Evolutionary conservation across 2,329 filamentous ascomycete species (phyloP).

Genomic region (Cercospora berteroae): DNA sequence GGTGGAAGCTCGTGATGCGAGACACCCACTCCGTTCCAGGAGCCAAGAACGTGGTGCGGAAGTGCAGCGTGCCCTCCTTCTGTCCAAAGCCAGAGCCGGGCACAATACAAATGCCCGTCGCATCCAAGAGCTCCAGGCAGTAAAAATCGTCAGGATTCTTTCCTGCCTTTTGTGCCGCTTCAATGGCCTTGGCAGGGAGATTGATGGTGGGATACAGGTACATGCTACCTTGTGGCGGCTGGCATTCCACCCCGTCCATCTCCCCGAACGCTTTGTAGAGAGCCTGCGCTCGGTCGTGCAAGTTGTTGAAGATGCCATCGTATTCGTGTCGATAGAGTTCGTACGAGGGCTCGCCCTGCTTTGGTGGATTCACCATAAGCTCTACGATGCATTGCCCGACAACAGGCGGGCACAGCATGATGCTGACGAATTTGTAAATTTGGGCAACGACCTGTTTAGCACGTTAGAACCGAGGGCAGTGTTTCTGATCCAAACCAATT

Average conservation of each 20-base stretch:
- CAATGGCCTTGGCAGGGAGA: constrained; percentile 71
- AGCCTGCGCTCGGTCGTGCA: constrained; percentile 76
- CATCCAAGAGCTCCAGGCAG: constrained; percentile 83
- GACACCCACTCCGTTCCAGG: constrained; percentile 94
- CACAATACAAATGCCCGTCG: constrained; percentile 91
- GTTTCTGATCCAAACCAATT: not conserved
- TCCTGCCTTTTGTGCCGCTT: constrained; percentile 70
- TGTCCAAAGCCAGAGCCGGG: constrained; percentile 93
- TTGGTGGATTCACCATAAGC: constrained; percentile 95
- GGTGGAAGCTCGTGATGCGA: constrained; percentile 84
- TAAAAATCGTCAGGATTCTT: constrained; percentile 89
- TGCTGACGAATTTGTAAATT: constrained; percentile 98
- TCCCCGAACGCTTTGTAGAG: constrained; percentile 85
- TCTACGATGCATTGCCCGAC: constrained; percentile 95
- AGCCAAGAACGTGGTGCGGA: constrained; percentile 94
- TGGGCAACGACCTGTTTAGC: constrained; percentile 70
- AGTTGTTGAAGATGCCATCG: constrained; percentile 72
- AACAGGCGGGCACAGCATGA: constrained; percentile 93
- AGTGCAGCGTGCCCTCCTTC: constrained; percentile 85
- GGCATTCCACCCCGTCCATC: constrained; percentile 96
- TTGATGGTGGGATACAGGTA: constrained; percentile 97
- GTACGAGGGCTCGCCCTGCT: constrained; percentile 77
- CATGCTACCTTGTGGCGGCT: constrained; percentile 90
- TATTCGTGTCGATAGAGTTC: constrained; percentile 84
- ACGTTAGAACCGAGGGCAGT: constrained; percentile 20